Evolutionary conservation across 2,329 filamentous ascomycete species (phyloP).

Genomic region (Biscogniauxia marginata): DNA sequence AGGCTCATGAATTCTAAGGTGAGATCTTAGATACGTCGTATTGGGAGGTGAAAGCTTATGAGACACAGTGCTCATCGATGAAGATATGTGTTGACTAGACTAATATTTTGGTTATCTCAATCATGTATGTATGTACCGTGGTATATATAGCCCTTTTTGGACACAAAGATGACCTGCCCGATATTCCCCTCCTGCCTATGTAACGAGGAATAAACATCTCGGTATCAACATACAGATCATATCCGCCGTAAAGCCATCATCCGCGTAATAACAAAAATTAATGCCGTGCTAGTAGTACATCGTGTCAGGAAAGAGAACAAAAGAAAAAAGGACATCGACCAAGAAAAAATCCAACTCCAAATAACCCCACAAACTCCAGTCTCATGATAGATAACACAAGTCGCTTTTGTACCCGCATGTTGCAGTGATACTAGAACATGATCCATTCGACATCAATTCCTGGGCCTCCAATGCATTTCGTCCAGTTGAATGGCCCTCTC

Average conservation of each 20-base stretch:
- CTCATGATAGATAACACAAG: conserved; percentile 8
- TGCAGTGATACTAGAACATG: conserved; percentile 50
- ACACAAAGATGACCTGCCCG: neutral
- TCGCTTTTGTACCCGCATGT: conserved; percentile 13
- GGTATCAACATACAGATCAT: neutral
- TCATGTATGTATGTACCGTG: neutral
- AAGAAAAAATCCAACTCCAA: conserved; percentile 1
- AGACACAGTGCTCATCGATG: neutral
- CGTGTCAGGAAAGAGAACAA: conserved; percentile 6
- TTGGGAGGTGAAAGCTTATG: neutral
- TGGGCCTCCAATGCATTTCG: conserved; percentile 54
- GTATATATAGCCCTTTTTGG: neutral
- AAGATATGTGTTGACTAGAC: neutral
- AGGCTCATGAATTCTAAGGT: neutral
- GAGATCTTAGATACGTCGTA: neutral
- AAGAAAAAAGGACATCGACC: conserved; percentile 4
- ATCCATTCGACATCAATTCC: conserved; percentile 64
- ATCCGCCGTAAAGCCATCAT: conserved; percentile 20
- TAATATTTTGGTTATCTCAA: neutral
- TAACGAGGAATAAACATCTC: neutral
- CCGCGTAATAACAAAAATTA: conserved; percentile 6
- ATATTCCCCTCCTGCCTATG: neutral
- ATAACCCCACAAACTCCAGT: conserved; percentile 12
- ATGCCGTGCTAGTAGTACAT: conserved; percentile 17
- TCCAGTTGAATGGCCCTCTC: conserved; percentile 57